Evolutionary conservation across 2,329 filamentous ascomycete genomes (phyloP).

Genomic region (Monilinia fructicola): DNA sequence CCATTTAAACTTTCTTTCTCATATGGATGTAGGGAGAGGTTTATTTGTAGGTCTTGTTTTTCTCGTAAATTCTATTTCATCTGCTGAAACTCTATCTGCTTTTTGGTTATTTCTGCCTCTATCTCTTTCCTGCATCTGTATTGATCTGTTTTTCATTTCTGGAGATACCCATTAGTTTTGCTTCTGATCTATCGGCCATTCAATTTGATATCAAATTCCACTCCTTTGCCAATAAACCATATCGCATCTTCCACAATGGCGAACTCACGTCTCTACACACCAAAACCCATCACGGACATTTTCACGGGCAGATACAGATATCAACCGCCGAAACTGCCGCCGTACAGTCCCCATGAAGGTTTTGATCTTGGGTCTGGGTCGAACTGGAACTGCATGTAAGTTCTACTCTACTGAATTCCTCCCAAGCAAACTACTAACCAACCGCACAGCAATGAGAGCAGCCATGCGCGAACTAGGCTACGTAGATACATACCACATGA

Average conservation of each 20-base stretch:
- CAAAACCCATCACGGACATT: conserved; percentile 56
- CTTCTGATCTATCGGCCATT: background rate
- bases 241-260: conserved; percentile 26
- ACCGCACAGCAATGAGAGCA: conserved; percentile 55
- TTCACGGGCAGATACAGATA: conserved; percentile 65
- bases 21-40: conserved; percentile 6
- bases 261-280: conserved; percentile 31
- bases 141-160: conserved; percentile 1
- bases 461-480: conserved; percentile 67
- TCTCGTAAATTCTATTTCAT: background rate
- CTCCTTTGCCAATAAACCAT: conserved; percentile 1
- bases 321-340: conserved; percentile 64
- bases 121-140: background rate
- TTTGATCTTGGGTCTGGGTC: conserved; percentile 65
- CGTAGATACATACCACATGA: conserved; percentile 71
- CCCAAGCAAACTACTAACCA: background rate
- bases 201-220: background rate
- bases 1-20: background rate
- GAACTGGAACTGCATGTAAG: conserved; percentile 69
- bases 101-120: background rate
- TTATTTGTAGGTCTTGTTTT: conserved; percentile 8
- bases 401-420: conserved; percentile 23
- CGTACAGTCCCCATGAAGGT: conserved; percentile 72
- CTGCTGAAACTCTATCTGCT: conserved; percentile 1
- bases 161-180: conserved; percentile 10